Evolutionary conservation across 2,329 filamentous ascomycete species (phyloP), one percentile per base, ranked within the genome.

Genomic region (Claviceps humidiphila): DNA sequence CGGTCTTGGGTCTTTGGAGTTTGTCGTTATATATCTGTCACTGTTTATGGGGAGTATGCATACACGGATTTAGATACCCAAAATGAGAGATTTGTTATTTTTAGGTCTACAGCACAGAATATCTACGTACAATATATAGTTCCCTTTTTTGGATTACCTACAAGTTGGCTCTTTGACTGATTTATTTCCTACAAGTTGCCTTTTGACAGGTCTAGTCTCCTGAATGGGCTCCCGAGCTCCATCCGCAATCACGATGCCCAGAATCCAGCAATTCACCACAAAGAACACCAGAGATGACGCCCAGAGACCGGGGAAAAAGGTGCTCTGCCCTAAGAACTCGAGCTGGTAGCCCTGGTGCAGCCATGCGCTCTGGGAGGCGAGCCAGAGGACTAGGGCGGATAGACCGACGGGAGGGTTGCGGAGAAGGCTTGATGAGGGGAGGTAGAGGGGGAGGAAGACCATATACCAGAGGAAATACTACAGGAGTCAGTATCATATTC

Each of bases 401-500:
- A 86, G 54, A 1, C 93, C 93, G 3, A 85, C 68, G 5, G 63
- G 61, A 0, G 80, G 80, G 2, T 70, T 74, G 4, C 66, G 68
- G 1, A 94, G 69, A 14, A 96, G 75, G 0, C 85, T 84, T 0
- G 90, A 96, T 40, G 71, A 71, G 0, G 91, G 89, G 0, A 98
- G 82, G 65, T 96, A 95, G 49, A 96, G 83, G 0, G 93, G 93
- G 2, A 97, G 74, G 60, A 98, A 87, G 58, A 96, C 81, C 68
- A 96, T 83, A 68, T 98, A 97, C 93, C 93, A 98, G 49, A 98
- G 78, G 67, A 98, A 98, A 67, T 98, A 98, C 89, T 95, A 11
- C 34, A 52, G 30, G 30, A 11, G 30, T 34, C 8, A 34, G 30
- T 34, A 34, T 34, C 3, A 4, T 34, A 11, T 34, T 34, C 9